These are phyloP conservation scores for Stephanodiscus triporus DNA, from an alignment of 108 stramenopile genomes.

Conservation along the genomic window DNA sequence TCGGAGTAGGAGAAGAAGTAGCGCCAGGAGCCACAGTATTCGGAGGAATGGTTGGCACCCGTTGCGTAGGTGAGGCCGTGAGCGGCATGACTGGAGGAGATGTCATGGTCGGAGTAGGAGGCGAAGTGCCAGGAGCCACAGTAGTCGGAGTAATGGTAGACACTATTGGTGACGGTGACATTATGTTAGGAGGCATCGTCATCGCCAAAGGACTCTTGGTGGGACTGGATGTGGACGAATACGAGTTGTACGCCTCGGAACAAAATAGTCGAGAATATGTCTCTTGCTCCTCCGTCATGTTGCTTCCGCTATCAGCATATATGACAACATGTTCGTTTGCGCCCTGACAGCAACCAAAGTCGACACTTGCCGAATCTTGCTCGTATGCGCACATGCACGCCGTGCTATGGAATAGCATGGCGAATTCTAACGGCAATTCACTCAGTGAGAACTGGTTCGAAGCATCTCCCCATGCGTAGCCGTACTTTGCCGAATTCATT, in stretches of 20 bases:
- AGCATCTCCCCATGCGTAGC: conserved; percentile 5
- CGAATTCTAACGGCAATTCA: conserved; percentile 24
- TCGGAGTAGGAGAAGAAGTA: neutral
- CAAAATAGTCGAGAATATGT: conserved; percentile 23
- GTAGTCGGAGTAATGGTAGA: no score
- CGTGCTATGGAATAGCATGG: conserved; percentile 28
- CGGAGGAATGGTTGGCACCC: neutral
- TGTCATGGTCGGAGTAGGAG: no score
- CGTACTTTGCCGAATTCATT: conserved; percentile 14
- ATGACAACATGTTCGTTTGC: conserved; percentile 20
- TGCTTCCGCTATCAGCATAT: neutral
- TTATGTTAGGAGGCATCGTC: no score
- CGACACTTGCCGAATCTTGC: neutral
- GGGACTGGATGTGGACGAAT: neutral
- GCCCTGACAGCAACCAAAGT: conserved; percentile 7
- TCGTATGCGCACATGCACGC: conserved; percentile 29
- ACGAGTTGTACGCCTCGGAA: conserved; percentile 22
- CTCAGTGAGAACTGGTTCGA: conserved; percentile 5
- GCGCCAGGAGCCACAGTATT: neutral
- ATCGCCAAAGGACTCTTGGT: no score
- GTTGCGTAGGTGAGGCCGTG: no score
- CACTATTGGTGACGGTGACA: no score
- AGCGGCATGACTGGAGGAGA: no score
- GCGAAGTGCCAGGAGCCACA: no score
- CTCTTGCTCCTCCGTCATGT: conserved; percentile 7